Evolutionary conservation across 768 basidiomycete genomes (phyloP).

Genomic region (Cubamyces lactineus): DNA sequence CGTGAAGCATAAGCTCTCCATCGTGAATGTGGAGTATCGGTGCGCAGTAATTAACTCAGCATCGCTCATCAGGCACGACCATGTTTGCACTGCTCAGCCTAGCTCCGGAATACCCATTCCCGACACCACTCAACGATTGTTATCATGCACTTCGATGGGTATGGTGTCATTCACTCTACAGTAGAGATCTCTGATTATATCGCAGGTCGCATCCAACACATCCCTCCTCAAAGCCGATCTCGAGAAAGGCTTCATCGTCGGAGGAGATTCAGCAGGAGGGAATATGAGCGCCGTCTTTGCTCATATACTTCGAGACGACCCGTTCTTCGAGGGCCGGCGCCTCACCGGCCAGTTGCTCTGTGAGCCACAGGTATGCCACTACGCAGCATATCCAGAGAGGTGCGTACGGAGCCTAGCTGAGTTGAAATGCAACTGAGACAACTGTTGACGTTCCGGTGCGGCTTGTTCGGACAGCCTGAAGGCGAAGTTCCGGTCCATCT

Average conservation of each 20-base stretch:
- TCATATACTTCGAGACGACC: constrained; percentile 33
- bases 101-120: constrained; percentile 33
- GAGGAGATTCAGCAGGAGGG: constrained; percentile 32
- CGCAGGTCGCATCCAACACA: constrained; percentile 20
- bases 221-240: constrained; percentile 21
- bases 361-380: constrained; percentile 26
- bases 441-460: too few species aligned
- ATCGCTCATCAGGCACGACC: too few species aligned
- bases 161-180: neutral
- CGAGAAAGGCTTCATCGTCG: constrained; percentile 32
- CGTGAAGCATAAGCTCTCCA: constrained; percentile 25
- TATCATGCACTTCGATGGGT: constrained; percentile 32
- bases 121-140: constrained; percentile 28
- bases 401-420: too few species aligned
- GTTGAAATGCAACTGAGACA: neutral
- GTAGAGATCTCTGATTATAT: neutral
- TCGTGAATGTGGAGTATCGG: constrained; percentile 26
- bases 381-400: constrained; percentile 23
- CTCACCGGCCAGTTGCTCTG: constrained; percentile 33
- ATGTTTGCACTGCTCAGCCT: constrained; percentile 14
- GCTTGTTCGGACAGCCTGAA: constrained; percentile 21
- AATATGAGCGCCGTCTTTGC: constrained; percentile 30
- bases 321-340: constrained; percentile 25
- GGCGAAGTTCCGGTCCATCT: constrained; percentile 26
- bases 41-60: neutral